Evolutionary conservation across 2,329 filamentous ascomycete genomes (phyloP), one percentile per base, ranked within the genome.

Genomic region (Ilyonectria sp.): DNA sequence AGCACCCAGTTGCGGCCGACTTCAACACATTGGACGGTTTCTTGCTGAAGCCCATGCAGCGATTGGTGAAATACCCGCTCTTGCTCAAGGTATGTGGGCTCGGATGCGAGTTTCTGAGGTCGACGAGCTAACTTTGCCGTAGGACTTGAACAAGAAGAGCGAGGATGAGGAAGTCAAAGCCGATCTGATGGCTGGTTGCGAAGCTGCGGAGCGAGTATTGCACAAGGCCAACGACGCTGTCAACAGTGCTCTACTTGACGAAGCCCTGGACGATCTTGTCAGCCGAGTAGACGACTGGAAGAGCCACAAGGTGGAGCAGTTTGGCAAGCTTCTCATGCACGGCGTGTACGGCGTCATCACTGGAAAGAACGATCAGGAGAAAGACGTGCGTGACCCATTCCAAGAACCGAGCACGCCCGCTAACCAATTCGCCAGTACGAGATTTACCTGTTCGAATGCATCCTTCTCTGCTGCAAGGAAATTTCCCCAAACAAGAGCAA

Each of bases 391-490:
- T 43, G 23, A 7, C 15, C 10, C 19, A 1, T 4, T 11, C 7
- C 40, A 19, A 17, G 43, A 88, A 84, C 37, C 3, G 17, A 7
- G 40, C 11, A 19, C 4, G 3, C 13, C 54, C 26, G 33, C 73
- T 77, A 49, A 78, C 69, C 8, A 17, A n/a, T 26, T 15, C 31
- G 31, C 44, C 74, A 97, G 93, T 99, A 98, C 79, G 95, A 97
- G 80, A 97, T 99, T 69, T 99, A 97, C 81, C 90, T 99, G 33
- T 99, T 99, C 80, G 94, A 98, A 79, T 93, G 90, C 78, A 99
- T 99, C 65, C 85, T 99, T 49, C 88, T 99, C 35, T 98, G 96
- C 81, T 98, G 96, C 89, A 99, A 98, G 84, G 96, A 98, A 78
- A 88, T 96, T 60, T 93, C 94, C 63, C 90, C 93, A 13, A 94